Evolutionary conservation across 169 alveolate genomes (phyloP), one percentile per base, ranked within the genome.

Genomic region (Cryptosporidium bovis): DNA sequence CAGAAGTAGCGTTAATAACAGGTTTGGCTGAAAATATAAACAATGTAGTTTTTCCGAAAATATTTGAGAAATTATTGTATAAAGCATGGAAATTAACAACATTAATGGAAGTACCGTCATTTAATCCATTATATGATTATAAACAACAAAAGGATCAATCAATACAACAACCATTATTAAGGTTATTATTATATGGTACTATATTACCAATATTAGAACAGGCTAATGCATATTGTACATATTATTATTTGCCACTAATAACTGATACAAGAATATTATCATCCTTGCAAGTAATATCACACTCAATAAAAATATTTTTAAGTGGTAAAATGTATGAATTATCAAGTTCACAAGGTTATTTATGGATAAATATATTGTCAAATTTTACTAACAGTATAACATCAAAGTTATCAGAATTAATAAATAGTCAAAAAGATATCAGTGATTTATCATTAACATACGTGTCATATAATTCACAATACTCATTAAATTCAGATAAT

Each of bases 1-100:
- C 65, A n/a, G 65, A 68, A 29, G 64, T 68, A 27, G 83, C 83
- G 16, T 33, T 68, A 29, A 16, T 48, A 51, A 51, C 46, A n/a
- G 83, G 83, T n/a, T 50, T 68, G 12, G 66, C 66, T 6, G 83
- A 68, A 20, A 68, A 68, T 51, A 68, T 68, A 31, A 68, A 68
- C 31, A 68, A 68, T n/a, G 51, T 68, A 51, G 12, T 29, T 5
- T 68, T 68, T 18, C 83, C 83, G 15, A 68, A 31, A 31, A 68
- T 68, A 27, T n/a, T 68, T 27, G 83, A 68, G 29, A 68, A 65
- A 50, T 20, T 68, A 12, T 20, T 68, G 29, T 68, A 50, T 36
- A 68, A 68, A 36, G 83, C 65, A 8, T 68, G 83, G 44, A 68
- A 68, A 51, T 51, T 68, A 29, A 56, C 51, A 24, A 51, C 13